Conservation (phyloP, 257 asterid species). For the Fraxinus americana region DNA sequence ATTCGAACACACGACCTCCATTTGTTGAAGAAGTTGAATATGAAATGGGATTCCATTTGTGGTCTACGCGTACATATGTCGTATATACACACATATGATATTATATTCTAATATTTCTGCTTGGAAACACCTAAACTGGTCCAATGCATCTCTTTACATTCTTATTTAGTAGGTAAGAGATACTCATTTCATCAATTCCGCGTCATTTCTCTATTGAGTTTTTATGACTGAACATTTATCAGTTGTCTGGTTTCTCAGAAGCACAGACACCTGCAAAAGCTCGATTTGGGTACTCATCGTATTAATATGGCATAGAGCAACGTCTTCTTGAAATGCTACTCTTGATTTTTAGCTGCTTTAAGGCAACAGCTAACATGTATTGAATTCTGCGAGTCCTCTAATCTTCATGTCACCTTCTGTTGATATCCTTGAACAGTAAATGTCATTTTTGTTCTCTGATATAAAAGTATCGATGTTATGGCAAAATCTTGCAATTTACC, state of each 20-base stretch:
- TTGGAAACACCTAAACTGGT: background rate
- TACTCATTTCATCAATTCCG: background rate
- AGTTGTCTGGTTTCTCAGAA: background rate
- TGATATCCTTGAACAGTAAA: constrained; percentile 2
- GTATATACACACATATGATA: background rate
- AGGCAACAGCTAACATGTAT: constrained; percentile 21
- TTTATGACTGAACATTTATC: background rate
- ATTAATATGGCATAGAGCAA: constrained; percentile 11
- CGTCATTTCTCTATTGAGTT: background rate
- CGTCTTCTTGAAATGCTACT: constrained; percentile 19
- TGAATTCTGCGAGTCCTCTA: background rate
- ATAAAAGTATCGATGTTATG: no score
- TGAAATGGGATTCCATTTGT: no score
- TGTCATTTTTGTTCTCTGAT: background rate
- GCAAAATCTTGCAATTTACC: no score
- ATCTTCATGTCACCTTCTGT: background rate
- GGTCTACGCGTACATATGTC: no score
- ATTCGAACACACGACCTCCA: no score
- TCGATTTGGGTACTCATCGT: constrained; percentile 12
- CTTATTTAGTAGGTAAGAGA: constrained; percentile 29
- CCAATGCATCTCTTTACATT: background rate
- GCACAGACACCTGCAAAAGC: constrained; percentile 16
- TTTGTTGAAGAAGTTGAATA: no score
- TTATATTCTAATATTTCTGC: background rate
- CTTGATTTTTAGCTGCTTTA: constrained; percentile 28